Base-by-base conservation (phyloP, 345 rosid genomes). In the Corchorus capsularis region DNA sequence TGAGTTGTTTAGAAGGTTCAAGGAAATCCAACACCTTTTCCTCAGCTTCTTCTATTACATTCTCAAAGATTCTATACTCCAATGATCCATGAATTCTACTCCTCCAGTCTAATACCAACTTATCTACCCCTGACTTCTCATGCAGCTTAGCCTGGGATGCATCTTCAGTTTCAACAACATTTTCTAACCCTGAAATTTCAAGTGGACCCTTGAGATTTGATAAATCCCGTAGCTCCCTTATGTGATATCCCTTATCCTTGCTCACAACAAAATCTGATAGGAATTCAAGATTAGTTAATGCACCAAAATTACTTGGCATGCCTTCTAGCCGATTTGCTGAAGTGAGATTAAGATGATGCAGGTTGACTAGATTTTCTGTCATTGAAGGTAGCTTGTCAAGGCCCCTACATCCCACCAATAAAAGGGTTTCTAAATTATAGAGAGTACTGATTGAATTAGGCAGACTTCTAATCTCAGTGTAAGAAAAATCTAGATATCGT, bases 401-500 rank as follows among this genome's bases (percentile, higher is more conserved):
- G 0, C 1, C 0, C 22, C 6, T 0, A 10, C 69, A 63, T 14
- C 4, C 12, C 2, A 7, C 10, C 35, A 87, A 45, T 50, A 85
- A 63, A 17, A 87, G 71, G 63, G 85, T 80, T 69, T 87, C 82
- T 20, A 87, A 77, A 64, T 80, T 77, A 13, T 74, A 81, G 77
- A 85, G 61, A 59, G 47, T 50, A 70, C 76, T 63, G 8, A 83
- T 53, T 56, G 86, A 78, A 54, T 80, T 77, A 0, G 87, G 88
- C 56, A 87, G 76, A 39, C 63, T 68, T 34, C 71, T 74, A 19
- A 85, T 81, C n/a, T 59, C 43, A 22, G 84, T 76, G 45, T 46
- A 63, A 63, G 85, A 77, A 70, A 87, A 82, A 67, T 80, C 79
- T 63, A 87, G 68, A 60, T 83, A 83, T 7, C 88, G 79, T 0